Evolutionary conservation across 768 basidiomycete genomes (phyloP).

Genomic region (Tricholoma furcatifolium): DNA sequence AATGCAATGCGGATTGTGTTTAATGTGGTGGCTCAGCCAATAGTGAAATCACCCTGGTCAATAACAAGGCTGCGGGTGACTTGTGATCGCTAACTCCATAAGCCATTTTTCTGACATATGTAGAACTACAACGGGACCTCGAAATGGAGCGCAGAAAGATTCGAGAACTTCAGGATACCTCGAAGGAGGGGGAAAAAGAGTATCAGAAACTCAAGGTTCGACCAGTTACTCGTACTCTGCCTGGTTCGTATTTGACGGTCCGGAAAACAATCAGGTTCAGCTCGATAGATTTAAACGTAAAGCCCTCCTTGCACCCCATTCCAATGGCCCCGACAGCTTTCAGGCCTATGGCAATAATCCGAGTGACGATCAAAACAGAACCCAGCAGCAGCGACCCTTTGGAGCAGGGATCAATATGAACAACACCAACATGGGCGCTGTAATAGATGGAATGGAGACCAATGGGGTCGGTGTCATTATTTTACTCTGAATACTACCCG

Average conservation of each 20-base stretch:
- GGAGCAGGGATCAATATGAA: constrained; percentile 16
- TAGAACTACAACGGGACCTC: constrained; percentile 79
- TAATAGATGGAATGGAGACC: constrained; percentile 66
- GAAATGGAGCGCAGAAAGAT: constrained; percentile 76
- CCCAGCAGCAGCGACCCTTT: constrained; percentile 9
- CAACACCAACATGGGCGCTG: constrained; percentile 47
- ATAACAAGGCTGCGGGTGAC: constrained; percentile 65
- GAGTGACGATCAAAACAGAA: constrained; percentile 9
- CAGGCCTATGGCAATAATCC: constrained; percentile 14
- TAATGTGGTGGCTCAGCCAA: constrained; percentile 50
- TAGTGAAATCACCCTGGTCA: constrained; percentile 69
- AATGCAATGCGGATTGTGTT: not conserved
- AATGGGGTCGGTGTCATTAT: constrained; percentile 45
- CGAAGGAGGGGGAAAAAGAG: constrained; percentile 80
- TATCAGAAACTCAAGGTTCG: constrained; percentile 82
- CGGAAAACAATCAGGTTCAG: constrained; percentile 50
- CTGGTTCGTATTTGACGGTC: not conserved
- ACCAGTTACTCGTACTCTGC: not conserved
- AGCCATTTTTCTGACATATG: not conserved
- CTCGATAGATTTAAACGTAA: constrained; percentile 84
- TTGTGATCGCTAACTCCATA: not conserved
- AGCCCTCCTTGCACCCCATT: constrained; percentile 55
- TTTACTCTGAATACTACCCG: not conserved
- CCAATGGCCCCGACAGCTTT: constrained; percentile 18
- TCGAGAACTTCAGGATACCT: constrained; percentile 69